A percentile compares a stretch with the other conserved stretches of the same genome.
These are phyloP conservation scores for Poa pratensis DNA, from an alignment of 176 grass and related monocot species.

Conservation along the genomic window DNA sequence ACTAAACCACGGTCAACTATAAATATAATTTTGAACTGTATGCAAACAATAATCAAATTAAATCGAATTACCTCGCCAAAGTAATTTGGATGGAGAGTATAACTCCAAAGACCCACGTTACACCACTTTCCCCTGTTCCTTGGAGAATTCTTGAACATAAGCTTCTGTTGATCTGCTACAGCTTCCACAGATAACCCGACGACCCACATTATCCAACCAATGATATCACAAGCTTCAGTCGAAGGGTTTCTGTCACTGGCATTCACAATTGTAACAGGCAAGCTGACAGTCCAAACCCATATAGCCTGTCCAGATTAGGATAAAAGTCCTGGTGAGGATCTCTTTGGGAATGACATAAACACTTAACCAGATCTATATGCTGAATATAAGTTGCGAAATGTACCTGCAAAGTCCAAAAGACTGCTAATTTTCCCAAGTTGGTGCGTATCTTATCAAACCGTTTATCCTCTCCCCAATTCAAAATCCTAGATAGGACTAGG, in stretches of 20 bases:
- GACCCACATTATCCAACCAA: conserved; percentile 96
- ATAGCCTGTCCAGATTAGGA: conserved; percentile 60
- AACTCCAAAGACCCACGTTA: conserved; percentile 81
- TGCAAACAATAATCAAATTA: neutral
- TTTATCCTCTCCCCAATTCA: conserved; percentile 89
- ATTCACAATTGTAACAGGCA: conserved; percentile 94
- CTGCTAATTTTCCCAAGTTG: conserved; percentile 75
- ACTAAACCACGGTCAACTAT: neutral
- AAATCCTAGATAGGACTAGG: conserved; percentile 59
- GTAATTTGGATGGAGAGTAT: conserved; percentile 95
- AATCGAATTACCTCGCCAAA: conserved; percentile 81
- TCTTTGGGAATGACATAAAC: conserved; percentile 17
- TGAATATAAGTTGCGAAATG: conserved; percentile 30
- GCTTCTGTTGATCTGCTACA: conserved; percentile 87
- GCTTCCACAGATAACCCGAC: conserved; percentile 70
- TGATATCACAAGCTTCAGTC: conserved; percentile 72
- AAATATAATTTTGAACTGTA: neutral
- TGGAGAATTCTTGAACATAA: conserved; percentile 79
- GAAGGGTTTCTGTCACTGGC: conserved; percentile 69
- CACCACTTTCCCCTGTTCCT: conserved; percentile 88
- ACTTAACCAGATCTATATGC: conserved; percentile 15
- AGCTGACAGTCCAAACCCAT: conserved; percentile 93
- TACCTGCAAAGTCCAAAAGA: conserved; percentile 94
- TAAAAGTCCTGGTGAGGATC: neutral
- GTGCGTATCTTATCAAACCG: conserved; percentile 88